These are phyloP conservation scores for Xylaria telfairii DNA, from an alignment of 495 filamentous ascomycete genomes.

Conservation along the genomic window DNA sequence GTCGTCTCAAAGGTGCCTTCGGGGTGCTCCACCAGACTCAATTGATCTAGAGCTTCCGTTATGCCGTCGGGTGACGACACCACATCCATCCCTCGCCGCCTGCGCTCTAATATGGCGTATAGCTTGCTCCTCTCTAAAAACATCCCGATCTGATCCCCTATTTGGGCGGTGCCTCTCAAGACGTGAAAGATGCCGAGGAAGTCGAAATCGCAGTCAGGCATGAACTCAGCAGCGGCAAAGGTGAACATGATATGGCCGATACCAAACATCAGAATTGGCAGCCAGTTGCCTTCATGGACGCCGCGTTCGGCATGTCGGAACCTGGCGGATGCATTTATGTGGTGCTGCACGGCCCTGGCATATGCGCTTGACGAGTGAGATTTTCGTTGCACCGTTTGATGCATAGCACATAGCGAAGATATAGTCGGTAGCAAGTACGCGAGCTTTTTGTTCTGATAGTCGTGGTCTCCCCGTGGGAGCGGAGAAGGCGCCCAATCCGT, in stretches of 20 bases:
- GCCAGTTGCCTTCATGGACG: conserved; percentile 34
- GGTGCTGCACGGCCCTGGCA: conserved; percentile 27
- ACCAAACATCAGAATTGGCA: conserved; percentile 33
- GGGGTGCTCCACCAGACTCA: conserved; percentile 25
- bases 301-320: conserved; percentile 29
- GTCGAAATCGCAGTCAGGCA: conserved; percentile 16
- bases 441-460: conserved; percentile 3
- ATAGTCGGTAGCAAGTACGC: conserved; percentile 23
- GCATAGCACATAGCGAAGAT: conserved; percentile 27
- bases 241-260: conserved; percentile 36
- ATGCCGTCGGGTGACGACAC: not conserved
- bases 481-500: not conserved
- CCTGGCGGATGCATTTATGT: conserved; percentile 30
- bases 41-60: conserved; percentile 23
- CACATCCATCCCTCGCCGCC: not conserved
- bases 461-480: not conserved
- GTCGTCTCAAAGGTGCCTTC: conserved; percentile 17
- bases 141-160: conserved; percentile 29
- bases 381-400: conserved; percentile 17
- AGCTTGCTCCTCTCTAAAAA: conserved; percentile 30
- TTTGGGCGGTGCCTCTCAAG: conserved; percentile 25
- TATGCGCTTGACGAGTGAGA: conserved; percentile 5
- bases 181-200: conserved; percentile 30
- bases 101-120: not conserved
- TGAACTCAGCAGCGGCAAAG: conserved; percentile 26